Evolutionary conservation across 192 early-diverging fungal genomes (phyloP).

Genomic region (Entomortierella chlamydospora): DNA sequence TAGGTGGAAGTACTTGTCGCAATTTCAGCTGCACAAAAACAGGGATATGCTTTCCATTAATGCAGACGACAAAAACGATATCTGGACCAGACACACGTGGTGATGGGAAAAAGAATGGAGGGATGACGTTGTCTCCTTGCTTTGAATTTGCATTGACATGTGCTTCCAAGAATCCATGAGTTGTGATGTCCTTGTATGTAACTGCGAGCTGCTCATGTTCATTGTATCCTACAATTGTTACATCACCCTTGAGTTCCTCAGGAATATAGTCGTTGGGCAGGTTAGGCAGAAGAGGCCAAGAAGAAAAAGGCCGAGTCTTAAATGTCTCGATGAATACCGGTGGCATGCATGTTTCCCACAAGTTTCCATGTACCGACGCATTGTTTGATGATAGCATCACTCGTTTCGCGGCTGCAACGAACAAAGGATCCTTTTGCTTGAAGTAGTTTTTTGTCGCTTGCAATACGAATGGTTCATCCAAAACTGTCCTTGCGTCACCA

Average conservation of each 20-base stretch:
- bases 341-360: neutral
- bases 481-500: neutral
- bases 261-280: neutral
- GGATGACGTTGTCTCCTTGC: neutral
- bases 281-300: neutral
- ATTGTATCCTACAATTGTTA: neutral
- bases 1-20: neutral
- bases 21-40: neutral
- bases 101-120: neutral
- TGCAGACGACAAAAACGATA: neutral
- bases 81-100: neutral
- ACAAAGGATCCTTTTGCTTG: neutral
- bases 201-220: neutral
- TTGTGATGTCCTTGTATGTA: neutral
- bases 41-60: too few relatives aligned
- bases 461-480: constrained; percentile 1
- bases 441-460: neutral
- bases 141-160: neutral
- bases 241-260: neutral
- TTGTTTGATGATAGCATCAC: neutral
- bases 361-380: neutral
- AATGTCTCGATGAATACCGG: neutral
- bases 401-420: neutral
- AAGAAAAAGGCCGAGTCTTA: neutral
- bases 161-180: neutral